Conservation (phyloP, 2,329 filamentous ascomycete genomes). For the Alternaria angustiovoidea region DNA sequence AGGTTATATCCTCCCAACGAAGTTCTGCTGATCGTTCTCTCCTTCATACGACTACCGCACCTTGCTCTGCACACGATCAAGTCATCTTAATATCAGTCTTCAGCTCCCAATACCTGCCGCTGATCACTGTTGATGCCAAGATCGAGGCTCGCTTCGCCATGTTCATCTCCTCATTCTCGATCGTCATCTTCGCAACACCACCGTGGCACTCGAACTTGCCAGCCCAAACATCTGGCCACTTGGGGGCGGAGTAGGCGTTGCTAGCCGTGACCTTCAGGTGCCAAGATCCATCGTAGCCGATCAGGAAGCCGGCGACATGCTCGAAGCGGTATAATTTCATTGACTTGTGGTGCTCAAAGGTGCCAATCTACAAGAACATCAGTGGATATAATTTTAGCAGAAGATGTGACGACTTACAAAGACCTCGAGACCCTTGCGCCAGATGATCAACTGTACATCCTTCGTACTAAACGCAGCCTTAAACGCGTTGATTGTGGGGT, state of each 20-base stretch:
- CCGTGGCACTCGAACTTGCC: conserved; percentile 26
- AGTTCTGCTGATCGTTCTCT: background rate
- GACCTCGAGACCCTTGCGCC: conserved; percentile 30
- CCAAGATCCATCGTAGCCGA: conserved; percentile 32
- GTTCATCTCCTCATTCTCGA: conserved; percentile 10
- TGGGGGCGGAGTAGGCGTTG: conserved; percentile 20
- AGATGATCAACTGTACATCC: conserved; percentile 26
- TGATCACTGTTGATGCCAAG: conserved; percentile 15
- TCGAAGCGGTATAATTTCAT: conserved; percentile 23
- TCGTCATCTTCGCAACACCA: conserved; percentile 22
- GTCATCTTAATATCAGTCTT: conserved; percentile 18
- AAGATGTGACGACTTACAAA: conserved; percentile 18
- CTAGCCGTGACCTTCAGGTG: conserved; percentile 18
- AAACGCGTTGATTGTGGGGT: conserved; percentile 19
- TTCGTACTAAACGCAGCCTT: conserved; percentile 24
- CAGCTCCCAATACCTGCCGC: conserved; percentile 18
- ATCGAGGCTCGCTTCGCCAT: conserved; percentile 18
- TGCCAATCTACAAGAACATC: conserved; percentile 17
- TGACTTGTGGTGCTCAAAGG: conserved; percentile 19
- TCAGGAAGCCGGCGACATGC: conserved; percentile 25
- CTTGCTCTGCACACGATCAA: background rate
- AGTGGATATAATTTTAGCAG: background rate
- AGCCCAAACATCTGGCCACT: conserved; percentile 28
- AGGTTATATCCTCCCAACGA: background rate
- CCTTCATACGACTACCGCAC: too few relatives aligned